phyloP scores from a whole-genome alignment of 129 eudicot genomes.

The Apium graveolens region DNA sequence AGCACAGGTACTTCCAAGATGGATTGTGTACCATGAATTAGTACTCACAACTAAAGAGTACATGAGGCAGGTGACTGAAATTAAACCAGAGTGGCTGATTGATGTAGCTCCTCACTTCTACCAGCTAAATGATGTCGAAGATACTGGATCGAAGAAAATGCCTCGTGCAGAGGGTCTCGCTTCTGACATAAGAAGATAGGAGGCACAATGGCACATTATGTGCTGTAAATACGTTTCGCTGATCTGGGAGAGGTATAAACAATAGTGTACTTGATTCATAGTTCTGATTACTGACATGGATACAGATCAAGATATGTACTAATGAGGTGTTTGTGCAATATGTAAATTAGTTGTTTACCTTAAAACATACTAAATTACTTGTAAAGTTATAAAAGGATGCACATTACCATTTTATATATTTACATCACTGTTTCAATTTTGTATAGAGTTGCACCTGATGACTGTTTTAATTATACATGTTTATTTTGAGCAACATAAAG shows the following conservation, averaged over 20 bases:
- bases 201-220: neutral
- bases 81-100: conserved; percentile 81
- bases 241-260: neutral
- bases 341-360: neutral
- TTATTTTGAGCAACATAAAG: too few species aligned
- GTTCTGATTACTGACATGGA: neutral
- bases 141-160: conserved; percentile 74
- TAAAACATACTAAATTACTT: neutral
- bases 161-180: conserved; percentile 81
- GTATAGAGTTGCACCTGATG: too few species aligned
- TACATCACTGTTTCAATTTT: too few species aligned
- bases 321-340: neutral
- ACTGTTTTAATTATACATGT: too few species aligned
- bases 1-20: conserved; percentile 92
- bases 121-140: conserved; percentile 85
- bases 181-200: neutral
- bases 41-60: conserved; percentile 84
- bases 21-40: conserved; percentile 88
- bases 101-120: conserved; percentile 97
- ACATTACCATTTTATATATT: too few species aligned
- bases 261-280: neutral
- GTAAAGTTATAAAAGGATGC: too few species aligned
- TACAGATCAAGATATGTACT: neutral
- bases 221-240: conserved; percentile 34
- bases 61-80: conserved; percentile 87